phyloP scores from a whole-genome alignment of 148 eudicot species.

The Silene uniflora region DNA sequence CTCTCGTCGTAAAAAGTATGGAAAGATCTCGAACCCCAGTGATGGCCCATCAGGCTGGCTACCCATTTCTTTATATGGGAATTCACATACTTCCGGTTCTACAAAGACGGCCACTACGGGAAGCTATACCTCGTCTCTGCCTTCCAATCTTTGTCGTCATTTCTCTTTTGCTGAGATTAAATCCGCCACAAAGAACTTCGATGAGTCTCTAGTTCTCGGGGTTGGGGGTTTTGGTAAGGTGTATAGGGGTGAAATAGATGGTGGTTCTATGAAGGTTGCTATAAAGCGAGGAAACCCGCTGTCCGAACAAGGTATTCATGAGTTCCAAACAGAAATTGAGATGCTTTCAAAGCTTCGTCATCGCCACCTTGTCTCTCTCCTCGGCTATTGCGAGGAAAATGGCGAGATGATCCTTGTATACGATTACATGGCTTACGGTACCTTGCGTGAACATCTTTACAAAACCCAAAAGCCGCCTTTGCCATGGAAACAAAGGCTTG shows the following conservation, averaged over 20 bases:
- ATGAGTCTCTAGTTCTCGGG: constrained; percentile 78
- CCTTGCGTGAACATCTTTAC: constrained; percentile 94
- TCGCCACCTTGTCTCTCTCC: constrained; percentile 85
- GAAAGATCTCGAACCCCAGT: constrained; percentile 63
- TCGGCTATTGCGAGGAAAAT: constrained; percentile 95
- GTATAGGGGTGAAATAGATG: constrained; percentile 79
- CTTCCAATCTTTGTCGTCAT: constrained; percentile 87
- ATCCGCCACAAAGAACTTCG: constrained; percentile 88
- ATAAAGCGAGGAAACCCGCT: constrained; percentile 88
- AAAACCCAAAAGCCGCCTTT: constrained; percentile 89
- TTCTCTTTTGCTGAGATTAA: constrained; percentile 88
- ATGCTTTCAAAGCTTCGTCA: constrained; percentile 99
- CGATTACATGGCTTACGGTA: constrained; percentile 93
- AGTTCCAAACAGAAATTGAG: constrained; percentile 95
- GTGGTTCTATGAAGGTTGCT: constrained; percentile 70
- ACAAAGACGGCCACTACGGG: constrained; percentile 85
- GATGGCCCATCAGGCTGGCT: constrained; percentile 96
- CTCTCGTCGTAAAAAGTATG: constrained; percentile 42
- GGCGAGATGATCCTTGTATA: constrained; percentile 92
- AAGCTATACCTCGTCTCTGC: constrained; percentile 84
- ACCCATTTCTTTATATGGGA: constrained; percentile 86
- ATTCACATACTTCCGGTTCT: constrained; percentile 84
- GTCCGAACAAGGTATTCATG: constrained; percentile 88
- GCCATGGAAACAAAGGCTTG: constrained; percentile 97
- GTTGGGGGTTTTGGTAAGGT: constrained; percentile 98